Base-by-base conservation (phyloP, 1,284 basidiomycete genomes). In the Hymenochaete sp. region DNA sequence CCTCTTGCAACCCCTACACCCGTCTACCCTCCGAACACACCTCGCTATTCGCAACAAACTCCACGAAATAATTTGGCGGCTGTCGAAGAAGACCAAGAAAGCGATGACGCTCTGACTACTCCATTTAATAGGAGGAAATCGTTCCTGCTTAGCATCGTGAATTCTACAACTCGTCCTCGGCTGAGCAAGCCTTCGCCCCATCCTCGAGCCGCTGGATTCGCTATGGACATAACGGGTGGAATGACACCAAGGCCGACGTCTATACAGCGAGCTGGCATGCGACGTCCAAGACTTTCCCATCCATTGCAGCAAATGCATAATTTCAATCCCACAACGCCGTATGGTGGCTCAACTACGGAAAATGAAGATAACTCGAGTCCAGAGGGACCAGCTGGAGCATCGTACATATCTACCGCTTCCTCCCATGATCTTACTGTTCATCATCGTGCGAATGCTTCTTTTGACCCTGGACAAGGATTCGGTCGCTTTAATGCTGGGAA, bases 351-450 rank as follows among this genome's bases (percentile, higher is more conserved):
- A 14, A 16, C 29, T 3, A 21, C 43, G 3, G 51, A 38, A 10
- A 51, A 54, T n/a, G 54, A 14, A 50, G 56, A 48, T 3, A 52
- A 57, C 3, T 38, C 40, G 2, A 49, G 44, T 7, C 46, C 38
- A 25, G 44, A 38, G 14, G 42, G 31, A 3, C 21, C n/a, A 45
- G 63, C 56, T 2, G 55, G 55, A 35, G 42, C 37, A n/a, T 85
- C 84, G 0, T 78, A 83, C 61, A 67, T 84, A 32, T 89, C 86
- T 3, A 86, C 82, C 0, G 74, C 82, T 2, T 89, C 87, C 1
- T 89, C 87, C 18, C 83, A 90, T 51, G 89, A 92, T 58, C 66
- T 92, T 29, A 87, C 84, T 1, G 78, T 81, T 4, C 79, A 87
- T 55, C 78, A 75, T 25, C 78, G 83, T 7, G 82, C 77, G 31